These are phyloP conservation scores for Trichosporon sp. DNA, from an alignment of 1,284 basidiomycete genomes.

Conservation along the genomic window DNA sequence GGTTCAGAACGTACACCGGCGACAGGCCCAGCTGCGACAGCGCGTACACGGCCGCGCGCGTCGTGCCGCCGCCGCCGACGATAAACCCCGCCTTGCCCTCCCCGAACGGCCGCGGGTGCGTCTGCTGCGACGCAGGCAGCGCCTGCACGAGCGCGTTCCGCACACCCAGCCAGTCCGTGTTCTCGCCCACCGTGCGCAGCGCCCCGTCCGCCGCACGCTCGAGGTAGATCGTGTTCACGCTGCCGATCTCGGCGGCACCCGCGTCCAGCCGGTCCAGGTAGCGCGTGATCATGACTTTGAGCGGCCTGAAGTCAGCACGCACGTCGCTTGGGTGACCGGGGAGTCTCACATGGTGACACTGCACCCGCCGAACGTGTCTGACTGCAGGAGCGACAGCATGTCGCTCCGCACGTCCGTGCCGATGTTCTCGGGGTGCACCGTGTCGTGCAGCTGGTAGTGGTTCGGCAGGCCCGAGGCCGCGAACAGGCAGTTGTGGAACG, in stretches of 20 bases:
- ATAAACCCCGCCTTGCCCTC: constrained; percentile 53
- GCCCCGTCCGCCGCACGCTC: constrained; percentile 49
- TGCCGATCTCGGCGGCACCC: constrained; percentile 71
- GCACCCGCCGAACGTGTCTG: constrained; percentile 73
- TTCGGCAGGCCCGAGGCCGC: constrained; percentile 66
- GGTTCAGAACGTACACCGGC: constrained; percentile 73
- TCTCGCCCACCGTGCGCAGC: constrained; percentile 67
- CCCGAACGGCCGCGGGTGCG: neutral
- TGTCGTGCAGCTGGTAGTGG: constrained; percentile 7
- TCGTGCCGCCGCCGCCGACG: constrained; percentile 71
- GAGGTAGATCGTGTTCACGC: constrained; percentile 80
- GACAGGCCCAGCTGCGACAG: constrained; percentile 62
- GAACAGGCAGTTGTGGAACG: constrained; percentile 82
- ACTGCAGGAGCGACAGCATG: constrained; percentile 7
- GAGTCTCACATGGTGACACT: constrained; percentile 64
- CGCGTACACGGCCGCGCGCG: constrained; percentile 80
- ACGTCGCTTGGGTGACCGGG: neutral
- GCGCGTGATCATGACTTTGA: constrained; percentile 74
- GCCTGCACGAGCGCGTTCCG: neutral
- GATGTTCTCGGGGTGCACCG: constrained; percentile 9
- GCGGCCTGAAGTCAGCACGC: constrained; percentile 55
- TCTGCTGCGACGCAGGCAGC: neutral
- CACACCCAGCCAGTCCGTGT: constrained; percentile 77
- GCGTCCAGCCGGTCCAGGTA: constrained; percentile 68
- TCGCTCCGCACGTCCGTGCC: constrained; percentile 1